Conservation (phyloP, 2,329 filamentous ascomycete species). For the Cadophora luteo-olivacea region DNA sequence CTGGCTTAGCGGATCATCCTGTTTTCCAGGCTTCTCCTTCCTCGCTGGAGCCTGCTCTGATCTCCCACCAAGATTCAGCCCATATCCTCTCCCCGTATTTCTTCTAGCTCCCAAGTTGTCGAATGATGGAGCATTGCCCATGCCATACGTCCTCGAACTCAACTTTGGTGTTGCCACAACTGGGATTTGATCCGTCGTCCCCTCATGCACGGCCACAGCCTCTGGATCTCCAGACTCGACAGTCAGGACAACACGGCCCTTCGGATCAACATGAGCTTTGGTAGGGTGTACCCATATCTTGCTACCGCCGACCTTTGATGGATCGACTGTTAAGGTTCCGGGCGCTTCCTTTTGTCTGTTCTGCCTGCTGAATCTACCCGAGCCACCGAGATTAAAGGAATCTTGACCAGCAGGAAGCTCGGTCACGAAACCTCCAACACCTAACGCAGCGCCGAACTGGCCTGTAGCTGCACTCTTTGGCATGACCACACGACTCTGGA, state of each 20-base stretch:
- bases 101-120: neutral
- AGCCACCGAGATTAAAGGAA: constrained; percentile 20
- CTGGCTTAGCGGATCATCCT: constrained; percentile 1
- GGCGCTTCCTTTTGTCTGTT: constrained; percentile 17
- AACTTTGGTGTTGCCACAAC: neutral
- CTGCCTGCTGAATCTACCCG: constrained; percentile 11
- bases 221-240: constrained; percentile 37
- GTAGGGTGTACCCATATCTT: constrained; percentile 42
- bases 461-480: constrained; percentile 49
- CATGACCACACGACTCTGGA: constrained; percentile 63
- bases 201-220: constrained; percentile 40
- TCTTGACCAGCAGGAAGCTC: constrained; percentile 32
- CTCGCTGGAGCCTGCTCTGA: neutral
- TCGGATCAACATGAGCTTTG: constrained; percentile 41
- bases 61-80: neutral
- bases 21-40: neutral
- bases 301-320: constrained; percentile 41
- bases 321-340: constrained; percentile 39
- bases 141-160: neutral
- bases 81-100: constrained; percentile 8
- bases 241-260: constrained; percentile 39
- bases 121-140: neutral
- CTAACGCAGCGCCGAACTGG: constrained; percentile 33
- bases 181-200: constrained; percentile 24
- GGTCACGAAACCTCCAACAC: constrained; percentile 44